Percentiles rank a stretch among this genome's conserved stretches.
phyloP scores from a whole-genome alignment of 495 filamentous ascomycete species.

The Penicillium coprophilum region DNA sequence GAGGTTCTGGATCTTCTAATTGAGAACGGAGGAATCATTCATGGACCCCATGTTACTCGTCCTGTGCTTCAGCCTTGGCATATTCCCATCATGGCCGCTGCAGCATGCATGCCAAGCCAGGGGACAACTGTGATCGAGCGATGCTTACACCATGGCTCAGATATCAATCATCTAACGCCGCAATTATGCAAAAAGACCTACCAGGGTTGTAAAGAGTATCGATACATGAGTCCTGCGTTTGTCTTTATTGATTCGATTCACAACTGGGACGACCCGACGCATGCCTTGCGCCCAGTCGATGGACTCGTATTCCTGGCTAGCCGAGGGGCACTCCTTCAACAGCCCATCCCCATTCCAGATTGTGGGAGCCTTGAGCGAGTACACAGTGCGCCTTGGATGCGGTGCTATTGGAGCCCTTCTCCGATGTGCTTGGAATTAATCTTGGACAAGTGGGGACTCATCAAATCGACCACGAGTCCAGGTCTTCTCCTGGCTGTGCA shows the following conservation, averaged over 20 bases:
- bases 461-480: background rate
- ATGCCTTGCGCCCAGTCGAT: background rate
- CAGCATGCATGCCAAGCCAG: conserved; percentile 1
- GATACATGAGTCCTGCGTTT: conserved; percentile 4
- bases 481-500: conserved; percentile 2
- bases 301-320: conserved; percentile 4
- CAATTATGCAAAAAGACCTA: background rate
- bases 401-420: conserved; percentile 2
- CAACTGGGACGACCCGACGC: background rate
- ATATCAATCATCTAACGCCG: background rate
- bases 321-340: conserved; percentile 4
- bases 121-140: background rate
- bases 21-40: conserved; percentile 1
- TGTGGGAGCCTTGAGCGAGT: background rate
- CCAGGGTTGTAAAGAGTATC: background rate
- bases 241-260: conserved; percentile 4
- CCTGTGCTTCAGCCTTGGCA: conserved; percentile 3
- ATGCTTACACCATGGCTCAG: conserved; percentile 1
- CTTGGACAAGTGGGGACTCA: conserved; percentile 1
- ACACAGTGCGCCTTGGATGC: conserved; percentile 4
- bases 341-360: background rate
- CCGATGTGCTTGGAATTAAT: background rate
- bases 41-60: conserved; percentile 5
- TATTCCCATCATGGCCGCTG: conserved; percentile 5
- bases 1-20: background rate